These are phyloP conservation scores for Phyllostachys edulis DNA, from an alignment of 176 grass and related monocot genomes.

Conservation along the genomic window DNA sequence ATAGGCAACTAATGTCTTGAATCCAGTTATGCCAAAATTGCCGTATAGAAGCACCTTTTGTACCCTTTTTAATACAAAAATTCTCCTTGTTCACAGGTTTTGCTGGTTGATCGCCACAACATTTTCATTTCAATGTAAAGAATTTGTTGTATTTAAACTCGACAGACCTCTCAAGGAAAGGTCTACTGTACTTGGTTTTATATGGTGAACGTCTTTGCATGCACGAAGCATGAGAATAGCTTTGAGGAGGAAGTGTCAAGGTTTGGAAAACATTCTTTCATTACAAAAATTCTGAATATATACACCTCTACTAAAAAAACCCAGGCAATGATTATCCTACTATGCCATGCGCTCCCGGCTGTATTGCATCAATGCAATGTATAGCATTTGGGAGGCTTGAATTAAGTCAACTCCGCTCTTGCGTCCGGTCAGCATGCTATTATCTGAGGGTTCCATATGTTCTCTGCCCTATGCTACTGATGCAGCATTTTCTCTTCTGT, in stretches of 20 bases:
- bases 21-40: too few relatives aligned
- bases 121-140: constrained; percentile 51
- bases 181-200: constrained; percentile 37
- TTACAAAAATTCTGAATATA: constrained; percentile 31
- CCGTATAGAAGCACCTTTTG: too few relatives aligned
- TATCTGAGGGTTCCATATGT: background rate
- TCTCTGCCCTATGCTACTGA: background rate
- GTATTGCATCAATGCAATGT: background rate
- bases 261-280: constrained; percentile 25
- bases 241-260: constrained; percentile 19
- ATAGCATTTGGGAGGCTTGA: too few relatives aligned
- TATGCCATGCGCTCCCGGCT: background rate
- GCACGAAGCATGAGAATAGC: constrained; percentile 29
- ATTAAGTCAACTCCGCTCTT: background rate
- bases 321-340: background rate
- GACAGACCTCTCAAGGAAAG: constrained; percentile 24
- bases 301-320: background rate
- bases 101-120: constrained; percentile 22
- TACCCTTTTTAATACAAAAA: background rate
- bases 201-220: constrained; percentile 28
- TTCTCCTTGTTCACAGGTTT: constrained; percentile 34
- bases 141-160: constrained; percentile 55
- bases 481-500: background rate
- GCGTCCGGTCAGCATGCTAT: background rate
- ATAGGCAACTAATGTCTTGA: too few relatives aligned